These are phyloP conservation scores for Choanephora cucurbitarum DNA, from an alignment of 371 early-diverging fungal species.

Conservation along the genomic window DNA sequence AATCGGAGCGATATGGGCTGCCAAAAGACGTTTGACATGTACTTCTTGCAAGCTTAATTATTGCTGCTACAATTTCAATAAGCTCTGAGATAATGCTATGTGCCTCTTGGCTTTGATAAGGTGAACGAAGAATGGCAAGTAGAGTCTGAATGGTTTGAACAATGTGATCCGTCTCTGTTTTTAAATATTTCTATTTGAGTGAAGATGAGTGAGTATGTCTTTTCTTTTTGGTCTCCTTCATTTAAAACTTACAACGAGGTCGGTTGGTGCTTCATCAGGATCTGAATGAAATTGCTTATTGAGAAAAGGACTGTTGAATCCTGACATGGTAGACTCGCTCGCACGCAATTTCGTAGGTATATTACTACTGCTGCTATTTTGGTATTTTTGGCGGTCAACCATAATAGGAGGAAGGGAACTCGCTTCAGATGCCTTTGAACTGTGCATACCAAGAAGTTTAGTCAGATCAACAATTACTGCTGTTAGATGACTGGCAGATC, in stretches of 20 bases:
- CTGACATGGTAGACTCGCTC: neutral
- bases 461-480: slow-evolving; percentile 76
- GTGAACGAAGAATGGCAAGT: slow-evolving; percentile 68
- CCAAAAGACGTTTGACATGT: slow-evolving; percentile 43
- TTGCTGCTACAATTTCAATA: slow-evolving; percentile 51
- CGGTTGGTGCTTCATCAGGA: neutral
- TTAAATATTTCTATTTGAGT: slow-evolving; percentile 60
- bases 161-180: slow-evolving; percentile 83
- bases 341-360: too few species aligned
- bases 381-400: neutral
- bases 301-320: neutral
- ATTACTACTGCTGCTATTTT: neutral
- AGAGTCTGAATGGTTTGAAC: slow-evolving; percentile 87
- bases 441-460: slow-evolving; percentile 60
- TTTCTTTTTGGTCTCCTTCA: too few species aligned
- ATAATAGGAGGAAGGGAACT: neutral
- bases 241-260: neutral
- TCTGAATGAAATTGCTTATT: neutral
- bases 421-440: neutral
- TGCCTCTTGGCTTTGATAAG: slow-evolving; percentile 66
- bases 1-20: slow-evolving; percentile 41
- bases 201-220: too few species aligned
- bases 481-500: slow-evolving; percentile 76
- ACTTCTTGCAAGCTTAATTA: slow-evolving; percentile 44
- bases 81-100: slow-evolving; percentile 68